A percentile compares a stretch with the other conserved stretches of the same genome.
phyloP scores from a whole-genome alignment of 176 grass and related monocot genomes.

The Phyllostachys edulis region DNA sequence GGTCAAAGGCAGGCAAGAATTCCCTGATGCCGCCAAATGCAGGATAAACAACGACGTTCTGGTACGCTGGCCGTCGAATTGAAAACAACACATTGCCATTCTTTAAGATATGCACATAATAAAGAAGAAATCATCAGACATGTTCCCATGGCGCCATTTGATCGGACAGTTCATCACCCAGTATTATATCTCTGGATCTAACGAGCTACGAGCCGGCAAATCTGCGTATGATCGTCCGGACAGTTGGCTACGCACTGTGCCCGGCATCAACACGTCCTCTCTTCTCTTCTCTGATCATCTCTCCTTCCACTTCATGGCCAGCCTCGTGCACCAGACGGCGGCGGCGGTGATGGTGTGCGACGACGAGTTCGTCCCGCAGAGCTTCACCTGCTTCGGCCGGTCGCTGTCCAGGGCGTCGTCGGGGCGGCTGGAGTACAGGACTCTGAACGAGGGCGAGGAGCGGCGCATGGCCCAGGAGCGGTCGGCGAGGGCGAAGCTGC shows the following conservation, averaged over 20 bases:
- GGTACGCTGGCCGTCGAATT: conserved; percentile 36
- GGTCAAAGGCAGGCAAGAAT: conserved; percentile 46
- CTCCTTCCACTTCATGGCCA: conserved; percentile 31
- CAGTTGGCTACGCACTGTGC: not conserved
- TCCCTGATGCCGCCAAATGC: conserved; percentile 34
- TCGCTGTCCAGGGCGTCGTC: conserved; percentile 51
- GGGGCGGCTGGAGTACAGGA: conserved; percentile 42
- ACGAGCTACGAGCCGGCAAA: conserved; percentile 2
- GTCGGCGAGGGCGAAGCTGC: conserved; percentile 51
- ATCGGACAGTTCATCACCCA: conserved; percentile 45
- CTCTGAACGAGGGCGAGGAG: conserved; percentile 33
- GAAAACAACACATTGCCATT: not conserved
- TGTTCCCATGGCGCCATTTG: conserved; percentile 42
- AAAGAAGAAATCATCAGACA: conserved; percentile 37
- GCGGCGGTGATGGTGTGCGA: conserved; percentile 14
- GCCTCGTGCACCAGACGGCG: conserved; percentile 45
- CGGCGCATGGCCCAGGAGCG: conserved; percentile 37
- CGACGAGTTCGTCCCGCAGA: conserved; percentile 37
- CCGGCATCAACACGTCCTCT: not conserved
- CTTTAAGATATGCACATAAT: conserved; percentile 4
- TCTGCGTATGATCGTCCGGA: not conserved
- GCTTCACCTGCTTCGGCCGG: conserved; percentile 57
- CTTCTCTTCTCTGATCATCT: not conserved
- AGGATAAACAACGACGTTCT: conserved; percentile 43
- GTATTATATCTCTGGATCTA: conserved; percentile 49